These are phyloP conservation scores for Penicillium digitatum DNA, from an alignment of 2,329 filamentous ascomycete genomes.

Conservation along the genomic window DNA sequence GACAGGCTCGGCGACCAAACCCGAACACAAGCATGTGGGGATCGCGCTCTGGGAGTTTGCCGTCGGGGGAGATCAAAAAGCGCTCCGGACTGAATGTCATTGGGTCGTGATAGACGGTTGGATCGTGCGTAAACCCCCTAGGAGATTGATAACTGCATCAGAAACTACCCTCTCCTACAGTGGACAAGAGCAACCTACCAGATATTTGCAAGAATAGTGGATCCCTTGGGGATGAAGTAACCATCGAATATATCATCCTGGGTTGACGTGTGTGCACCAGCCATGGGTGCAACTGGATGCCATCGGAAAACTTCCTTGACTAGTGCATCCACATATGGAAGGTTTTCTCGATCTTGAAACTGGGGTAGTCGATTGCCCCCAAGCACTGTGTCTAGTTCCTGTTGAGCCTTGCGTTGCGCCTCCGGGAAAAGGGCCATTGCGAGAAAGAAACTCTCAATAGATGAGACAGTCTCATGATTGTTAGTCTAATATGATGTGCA, in stretches of 20 bases:
- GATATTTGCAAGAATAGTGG: slow-evolving; percentile 34
- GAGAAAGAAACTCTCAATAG: slow-evolving; percentile 45
- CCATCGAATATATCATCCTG: not conserved
- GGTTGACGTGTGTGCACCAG: not conserved
- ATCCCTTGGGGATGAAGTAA: slow-evolving; percentile 33
- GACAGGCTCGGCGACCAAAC: slow-evolving; percentile 22
- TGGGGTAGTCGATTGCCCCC: slow-evolving; percentile 27
- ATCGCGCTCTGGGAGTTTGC: slow-evolving; percentile 36
- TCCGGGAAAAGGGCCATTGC: slow-evolving; percentile 50
- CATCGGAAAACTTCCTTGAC: slow-evolving; percentile 1
- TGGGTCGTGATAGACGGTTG: slow-evolving; percentile 34
- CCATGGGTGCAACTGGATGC: slow-evolving; percentile 1
- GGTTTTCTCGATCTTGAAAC: slow-evolving; percentile 34
- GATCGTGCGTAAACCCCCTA: slow-evolving; percentile 43
- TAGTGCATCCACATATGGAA: slow-evolving; percentile 13
- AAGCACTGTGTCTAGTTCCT: slow-evolving; percentile 37
- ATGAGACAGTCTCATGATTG: slow-evolving; percentile 37
- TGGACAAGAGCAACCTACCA: slow-evolving; percentile 28
- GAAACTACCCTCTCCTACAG: not conserved
- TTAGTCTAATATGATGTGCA: not conserved
- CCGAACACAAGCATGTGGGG: slow-evolving; percentile 30
- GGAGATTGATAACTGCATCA: slow-evolving; percentile 2
- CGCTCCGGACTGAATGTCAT: slow-evolving; percentile 45
- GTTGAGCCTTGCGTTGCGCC: slow-evolving; percentile 48
- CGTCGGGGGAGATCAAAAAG: slow-evolving; percentile 30